Conservation (phyloP, 2,329 filamentous ascomycete genomes). For the Stagonosporopsis rhizophila region DNA sequence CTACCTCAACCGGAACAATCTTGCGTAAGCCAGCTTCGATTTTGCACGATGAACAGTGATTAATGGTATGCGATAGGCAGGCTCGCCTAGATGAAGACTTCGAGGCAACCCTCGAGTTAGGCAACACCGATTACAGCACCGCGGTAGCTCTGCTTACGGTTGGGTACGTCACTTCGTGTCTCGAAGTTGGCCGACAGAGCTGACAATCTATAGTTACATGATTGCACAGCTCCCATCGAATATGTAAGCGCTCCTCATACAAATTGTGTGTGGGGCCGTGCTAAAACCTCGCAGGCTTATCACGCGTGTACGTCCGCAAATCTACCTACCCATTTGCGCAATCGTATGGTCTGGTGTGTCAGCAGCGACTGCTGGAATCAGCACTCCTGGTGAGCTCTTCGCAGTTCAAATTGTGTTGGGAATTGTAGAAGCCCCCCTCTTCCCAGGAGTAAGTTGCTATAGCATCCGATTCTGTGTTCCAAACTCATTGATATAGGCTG, state of each 20-base stretch:
- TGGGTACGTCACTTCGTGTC: slow-evolving; percentile 6
- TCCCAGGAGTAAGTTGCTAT: slow-evolving; percentile 48
- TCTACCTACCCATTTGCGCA: slow-evolving; percentile 16
- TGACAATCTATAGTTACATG: neutral
- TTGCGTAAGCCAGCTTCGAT: neutral
- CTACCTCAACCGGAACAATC: slow-evolving; percentile 1
- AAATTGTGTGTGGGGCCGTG: neutral
- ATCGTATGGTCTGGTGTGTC: slow-evolving; percentile 20
- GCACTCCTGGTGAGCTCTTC: slow-evolving; percentile 63
- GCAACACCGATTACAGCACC: slow-evolving; percentile 25
- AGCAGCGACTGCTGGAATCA: slow-evolving; percentile 64
- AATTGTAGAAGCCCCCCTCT: slow-evolving; percentile 71
- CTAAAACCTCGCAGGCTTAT: slow-evolving; percentile 2
- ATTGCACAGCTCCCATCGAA: slow-evolving; percentile 2
- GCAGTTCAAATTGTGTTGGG: slow-evolving; percentile 65
- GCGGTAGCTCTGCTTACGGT: slow-evolving; percentile 21
- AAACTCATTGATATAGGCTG: slow-evolving; percentile 3
- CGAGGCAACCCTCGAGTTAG: slow-evolving; percentile 19
- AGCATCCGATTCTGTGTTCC: neutral
- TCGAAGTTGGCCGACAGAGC: neutral
- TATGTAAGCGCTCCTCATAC: neutral
- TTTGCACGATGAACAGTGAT: neutral
- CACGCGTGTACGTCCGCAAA: slow-evolving; percentile 18
- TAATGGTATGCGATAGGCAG: slow-evolving; percentile 11
- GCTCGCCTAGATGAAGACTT: slow-evolving; percentile 24